These are phyloP conservation scores for Paspalum notatum DNA, from an alignment of 176 grass and related monocot genomes.

Conservation along the genomic window DNA sequence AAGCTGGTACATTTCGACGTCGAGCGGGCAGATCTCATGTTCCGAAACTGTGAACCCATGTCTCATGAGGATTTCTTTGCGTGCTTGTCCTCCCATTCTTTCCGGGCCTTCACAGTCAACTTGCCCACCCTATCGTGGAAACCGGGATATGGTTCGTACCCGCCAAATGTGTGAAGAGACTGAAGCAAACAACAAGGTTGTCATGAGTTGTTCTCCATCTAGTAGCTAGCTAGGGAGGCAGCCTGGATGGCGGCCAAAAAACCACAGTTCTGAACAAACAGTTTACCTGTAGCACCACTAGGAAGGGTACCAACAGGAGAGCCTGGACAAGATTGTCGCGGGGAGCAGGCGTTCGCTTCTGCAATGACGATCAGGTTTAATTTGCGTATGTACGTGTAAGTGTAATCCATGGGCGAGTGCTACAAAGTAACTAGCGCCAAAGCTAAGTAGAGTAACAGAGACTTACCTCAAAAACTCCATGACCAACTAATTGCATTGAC, in stretches of 20 bases:
- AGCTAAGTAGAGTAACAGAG: conserved; percentile 3
- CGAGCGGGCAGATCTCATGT: too few relatives aligned
- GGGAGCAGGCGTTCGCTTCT: conserved; percentile 87
- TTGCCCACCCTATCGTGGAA: too few relatives aligned
- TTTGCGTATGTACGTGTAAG: not conserved
- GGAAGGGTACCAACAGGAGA: conserved; percentile 94
- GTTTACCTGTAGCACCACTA: conserved; percentile 90
- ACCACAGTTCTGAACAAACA: not conserved
- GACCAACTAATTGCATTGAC: conserved; percentile 90
- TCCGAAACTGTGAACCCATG: too few relatives aligned
- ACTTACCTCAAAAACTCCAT: conserved; percentile 91
- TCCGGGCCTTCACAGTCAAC: too few relatives aligned
- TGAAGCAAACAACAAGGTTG: too few relatives aligned
- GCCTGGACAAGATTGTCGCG: conserved; percentile 90
- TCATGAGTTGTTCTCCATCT: too few relatives aligned
- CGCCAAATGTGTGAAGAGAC: too few relatives aligned
- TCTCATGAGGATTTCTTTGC: too few relatives aligned
- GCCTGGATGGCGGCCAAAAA: not conserved
- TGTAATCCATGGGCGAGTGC: not conserved
- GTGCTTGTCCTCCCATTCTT: too few relatives aligned
- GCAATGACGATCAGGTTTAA: conserved; percentile 13
- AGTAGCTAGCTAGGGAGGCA: not conserved
- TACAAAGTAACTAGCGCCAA: not conserved
- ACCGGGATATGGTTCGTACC: too few relatives aligned
- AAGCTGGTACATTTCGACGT: too few relatives aligned